phyloP scores from a whole-genome alignment of 805 yeast genomes.

The Metahyphopichia silvanorum region DNA sequence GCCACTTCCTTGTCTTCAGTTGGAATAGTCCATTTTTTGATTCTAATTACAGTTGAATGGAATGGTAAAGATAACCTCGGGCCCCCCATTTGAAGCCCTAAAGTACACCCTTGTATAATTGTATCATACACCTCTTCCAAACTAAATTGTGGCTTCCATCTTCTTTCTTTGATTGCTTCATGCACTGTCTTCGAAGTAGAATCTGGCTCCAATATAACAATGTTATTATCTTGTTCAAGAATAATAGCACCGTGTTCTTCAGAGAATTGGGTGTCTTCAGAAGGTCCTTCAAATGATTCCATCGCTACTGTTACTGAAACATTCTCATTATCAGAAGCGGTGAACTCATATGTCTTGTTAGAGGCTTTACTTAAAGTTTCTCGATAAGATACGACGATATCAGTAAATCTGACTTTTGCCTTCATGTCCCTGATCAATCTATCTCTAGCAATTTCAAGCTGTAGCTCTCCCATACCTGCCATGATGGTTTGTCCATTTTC shows the following conservation, averaged over 20 bases:
- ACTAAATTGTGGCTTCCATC: conserved; percentile 49
- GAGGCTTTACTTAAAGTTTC: conserved; percentile 40
- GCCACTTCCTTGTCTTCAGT: conserved; percentile 40
- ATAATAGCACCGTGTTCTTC: conserved; percentile 39
- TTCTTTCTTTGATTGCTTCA: conserved; percentile 23
- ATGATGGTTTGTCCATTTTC: conserved; percentile 86
- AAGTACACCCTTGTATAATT: conserved; percentile 54
- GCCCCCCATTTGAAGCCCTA: conserved; percentile 69
- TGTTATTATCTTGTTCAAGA: conserved; percentile 48
- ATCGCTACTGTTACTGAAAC: conserved; percentile 23
- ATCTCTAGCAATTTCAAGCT: conserved; percentile 82
- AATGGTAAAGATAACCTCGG: conserved; percentile 53
- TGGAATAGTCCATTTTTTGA: conserved; percentile 54
- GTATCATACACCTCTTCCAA: conserved; percentile 52
- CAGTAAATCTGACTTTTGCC: conserved; percentile 77
- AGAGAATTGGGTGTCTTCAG: conserved; percentile 25
- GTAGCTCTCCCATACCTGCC: conserved; percentile 97
- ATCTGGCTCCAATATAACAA: conserved; percentile 31
- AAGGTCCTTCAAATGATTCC: conserved; percentile 37
- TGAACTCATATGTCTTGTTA: conserved; percentile 17
- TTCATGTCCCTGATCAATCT: conserved; percentile 77
- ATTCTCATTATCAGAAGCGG: conserved; percentile 13
- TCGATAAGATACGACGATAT: conserved; percentile 85
- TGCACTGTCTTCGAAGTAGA: conserved; percentile 25
- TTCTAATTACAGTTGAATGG: conserved; percentile 56